Evolutionary conservation across 2,329 filamentous ascomycete species (phyloP).

Genomic region (Trichoderma sp.): DNA sequence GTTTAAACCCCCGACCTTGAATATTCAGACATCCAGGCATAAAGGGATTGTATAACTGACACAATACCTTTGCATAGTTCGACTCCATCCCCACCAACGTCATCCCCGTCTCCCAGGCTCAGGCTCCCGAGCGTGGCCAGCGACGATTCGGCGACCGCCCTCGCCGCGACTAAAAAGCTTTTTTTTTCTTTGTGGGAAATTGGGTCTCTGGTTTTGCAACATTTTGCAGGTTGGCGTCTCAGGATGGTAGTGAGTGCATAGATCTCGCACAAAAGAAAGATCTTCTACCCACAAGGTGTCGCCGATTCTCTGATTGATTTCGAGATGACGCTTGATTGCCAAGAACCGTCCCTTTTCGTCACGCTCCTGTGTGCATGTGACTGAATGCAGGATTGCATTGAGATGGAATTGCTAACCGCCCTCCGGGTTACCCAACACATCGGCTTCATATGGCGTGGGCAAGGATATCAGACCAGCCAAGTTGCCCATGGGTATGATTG

Average conservation of each 20-base stretch:
- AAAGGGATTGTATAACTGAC: conserved; percentile 2
- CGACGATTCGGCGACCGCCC: conserved; percentile 74
- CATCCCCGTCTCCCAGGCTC: conserved; percentile 84
- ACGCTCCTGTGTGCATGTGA: conserved; percentile 36
- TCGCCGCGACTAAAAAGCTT: conserved; percentile 43
- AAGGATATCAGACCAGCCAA: background rate
- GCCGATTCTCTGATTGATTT: conserved; percentile 68
- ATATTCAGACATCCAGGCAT: background rate
- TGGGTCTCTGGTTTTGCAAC: conserved; percentile 50
- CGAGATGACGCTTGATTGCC: conserved; percentile 92
- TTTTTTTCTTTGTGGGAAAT: conserved; percentile 39
- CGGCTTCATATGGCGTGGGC: background rate
- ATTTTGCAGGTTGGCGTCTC: conserved; percentile 57
- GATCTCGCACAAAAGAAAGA: conserved; percentile 58
- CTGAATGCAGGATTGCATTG: conserved; percentile 21
- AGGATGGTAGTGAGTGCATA: conserved; percentile 60
- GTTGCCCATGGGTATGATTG: conserved; percentile 17
- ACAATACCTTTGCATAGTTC: conserved; percentile 68
- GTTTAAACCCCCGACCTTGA: conserved; percentile 47
- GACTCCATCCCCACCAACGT: conserved; percentile 97
- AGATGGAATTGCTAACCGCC: background rate
- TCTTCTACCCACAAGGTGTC: conserved; percentile 77
- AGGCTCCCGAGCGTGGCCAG: conserved; percentile 75
- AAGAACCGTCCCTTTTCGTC: conserved; percentile 48
- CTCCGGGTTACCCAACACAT: background rate